These are phyloP conservation scores for Phialophora macrospora DNA, from an alignment of 2,329 filamentous ascomycete species.

Conservation along the genomic window DNA sequence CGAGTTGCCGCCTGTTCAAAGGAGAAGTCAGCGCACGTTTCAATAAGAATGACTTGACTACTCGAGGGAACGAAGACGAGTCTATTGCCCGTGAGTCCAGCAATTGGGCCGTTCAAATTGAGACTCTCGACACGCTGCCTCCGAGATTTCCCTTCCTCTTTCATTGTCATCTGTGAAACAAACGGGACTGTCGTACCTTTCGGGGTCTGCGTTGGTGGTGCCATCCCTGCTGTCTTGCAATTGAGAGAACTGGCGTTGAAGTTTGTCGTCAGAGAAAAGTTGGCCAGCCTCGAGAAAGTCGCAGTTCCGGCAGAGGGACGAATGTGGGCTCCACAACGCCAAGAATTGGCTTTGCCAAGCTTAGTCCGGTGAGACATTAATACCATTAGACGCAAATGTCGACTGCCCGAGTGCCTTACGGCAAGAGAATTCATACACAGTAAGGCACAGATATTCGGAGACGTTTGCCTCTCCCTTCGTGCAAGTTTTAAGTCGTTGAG, in stretches of 20 bases:
- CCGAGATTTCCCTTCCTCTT: neutral
- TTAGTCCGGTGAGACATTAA: neutral
- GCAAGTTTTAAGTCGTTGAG: neutral
- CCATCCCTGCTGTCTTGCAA: slow-evolving; percentile 39
- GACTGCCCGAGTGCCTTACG: too few species aligned
- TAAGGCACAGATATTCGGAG: neutral
- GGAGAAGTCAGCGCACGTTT: neutral
- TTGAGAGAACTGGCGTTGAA: slow-evolving; percentile 24
- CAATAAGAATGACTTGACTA: neutral
- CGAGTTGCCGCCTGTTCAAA: slow-evolving; percentile 33
- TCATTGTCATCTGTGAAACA: neutral
- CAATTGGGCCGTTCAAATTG: neutral
- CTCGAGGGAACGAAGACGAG: neutral
- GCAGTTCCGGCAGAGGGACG: slow-evolving; percentile 9
- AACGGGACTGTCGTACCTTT: slow-evolving; percentile 35
- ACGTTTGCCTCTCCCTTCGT: neutral
- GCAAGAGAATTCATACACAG: neutral
- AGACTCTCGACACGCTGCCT: neutral
- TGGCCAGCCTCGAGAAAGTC: slow-evolving; percentile 25
- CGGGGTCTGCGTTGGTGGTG: slow-evolving; percentile 39
- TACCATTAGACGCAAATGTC: neutral
- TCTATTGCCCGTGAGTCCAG: neutral
- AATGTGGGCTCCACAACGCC: slow-evolving; percentile 19
- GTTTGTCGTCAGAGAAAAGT: slow-evolving; percentile 27
- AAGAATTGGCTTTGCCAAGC: slow-evolving; percentile 20